These are phyloP conservation scores for Thermoascus crustaceus DNA, from an alignment of 2,329 filamentous ascomycete genomes.

Conservation along the genomic window DNA sequence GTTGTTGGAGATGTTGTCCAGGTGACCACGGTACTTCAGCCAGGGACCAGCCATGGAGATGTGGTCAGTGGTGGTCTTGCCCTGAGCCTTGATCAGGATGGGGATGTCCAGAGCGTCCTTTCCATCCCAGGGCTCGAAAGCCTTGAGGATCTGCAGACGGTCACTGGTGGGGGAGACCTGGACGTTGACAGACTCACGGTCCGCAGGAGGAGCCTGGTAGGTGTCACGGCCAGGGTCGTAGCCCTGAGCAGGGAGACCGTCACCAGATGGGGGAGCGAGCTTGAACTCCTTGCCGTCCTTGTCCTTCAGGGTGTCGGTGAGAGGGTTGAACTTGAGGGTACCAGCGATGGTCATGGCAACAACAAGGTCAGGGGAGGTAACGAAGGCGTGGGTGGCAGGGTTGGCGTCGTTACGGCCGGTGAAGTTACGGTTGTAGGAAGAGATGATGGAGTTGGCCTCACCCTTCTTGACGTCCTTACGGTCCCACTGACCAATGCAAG, in stretches of 20 bases:
- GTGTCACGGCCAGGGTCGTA: slow-evolving; percentile 90
- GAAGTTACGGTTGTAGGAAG: slow-evolving; percentile 99
- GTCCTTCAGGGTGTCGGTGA: slow-evolving; percentile 85
- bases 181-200: slow-evolving; percentile 66
- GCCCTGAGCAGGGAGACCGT: slow-evolving; percentile 68
- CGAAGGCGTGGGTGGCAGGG: slow-evolving; percentile 88
- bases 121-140: slow-evolving; percentile 83
- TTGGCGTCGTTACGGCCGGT: slow-evolving; percentile 96
- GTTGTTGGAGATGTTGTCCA: slow-evolving; percentile 99
- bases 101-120: slow-evolving; percentile 79
- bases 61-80: slow-evolving; percentile 96
- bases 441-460: slow-evolving; percentile 90
- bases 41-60: slow-evolving; percentile 96
- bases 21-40: slow-evolving; percentile 97
- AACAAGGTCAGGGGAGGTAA: slow-evolving; percentile 82
- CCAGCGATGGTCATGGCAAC: slow-evolving; percentile 80
- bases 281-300: slow-evolving; percentile 95
- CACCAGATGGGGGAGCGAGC: slow-evolving; percentile 70
- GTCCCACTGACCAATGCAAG: slow-evolving; percentile 94
- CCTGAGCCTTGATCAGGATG: slow-evolving; percentile 91
- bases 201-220: slow-evolving; percentile 86
- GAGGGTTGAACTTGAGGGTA: slow-evolving; percentile 84
- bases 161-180: slow-evolving; percentile 82
- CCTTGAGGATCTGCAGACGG: slow-evolving; percentile 83
- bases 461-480: slow-evolving; percentile 91